These are phyloP conservation scores for Calonectria crousiana DNA, from an alignment of 2,329 filamentous ascomycete species.

Conservation along the genomic window DNA sequence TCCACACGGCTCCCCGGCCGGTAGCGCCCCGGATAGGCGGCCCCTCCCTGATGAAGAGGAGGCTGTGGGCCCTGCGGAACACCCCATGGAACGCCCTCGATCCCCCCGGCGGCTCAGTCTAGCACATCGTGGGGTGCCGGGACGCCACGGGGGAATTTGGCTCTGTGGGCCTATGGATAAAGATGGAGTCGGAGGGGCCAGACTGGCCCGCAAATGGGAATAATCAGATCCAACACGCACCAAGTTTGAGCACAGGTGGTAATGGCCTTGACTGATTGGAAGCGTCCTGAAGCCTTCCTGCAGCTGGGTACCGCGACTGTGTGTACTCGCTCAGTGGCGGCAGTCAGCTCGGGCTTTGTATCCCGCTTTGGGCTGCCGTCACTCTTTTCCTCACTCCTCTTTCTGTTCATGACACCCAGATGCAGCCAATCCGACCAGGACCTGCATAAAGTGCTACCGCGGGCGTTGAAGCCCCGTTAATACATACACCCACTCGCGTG, in stretches of 20 bases:
- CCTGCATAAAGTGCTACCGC: slow-evolving; percentile 2
- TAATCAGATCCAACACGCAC: slow-evolving; percentile 6
- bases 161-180: slow-evolving; percentile 9
- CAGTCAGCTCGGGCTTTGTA: background rate
- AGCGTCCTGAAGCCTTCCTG: background rate
- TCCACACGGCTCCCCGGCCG: slow-evolving; percentile 11
- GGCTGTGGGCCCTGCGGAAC: slow-evolving; percentile 26
- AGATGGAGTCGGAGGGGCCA: background rate
- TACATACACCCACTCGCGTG: background rate
- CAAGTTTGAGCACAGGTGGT: background rate
- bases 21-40: slow-evolving; percentile 13
- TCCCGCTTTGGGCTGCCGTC: background rate
- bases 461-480: background rate
- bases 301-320: slow-evolving; percentile 29
- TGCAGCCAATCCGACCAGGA: slow-evolving; percentile 1
- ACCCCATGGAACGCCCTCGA: slow-evolving; percentile 31
- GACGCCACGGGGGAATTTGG: slow-evolving; percentile 30
- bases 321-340: slow-evolving; percentile 33
- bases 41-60: background rate
- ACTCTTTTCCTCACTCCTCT: background rate
- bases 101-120: slow-evolving; percentile 30
- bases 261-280: background rate
- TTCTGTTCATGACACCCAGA: background rate
- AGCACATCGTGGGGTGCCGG: slow-evolving; percentile 41
- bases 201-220: background rate